These are phyloP conservation scores for Ceratobasidium sp. DNA, from an alignment of 1,284 basidiomycete genomes.

Conservation along the genomic window DNA sequence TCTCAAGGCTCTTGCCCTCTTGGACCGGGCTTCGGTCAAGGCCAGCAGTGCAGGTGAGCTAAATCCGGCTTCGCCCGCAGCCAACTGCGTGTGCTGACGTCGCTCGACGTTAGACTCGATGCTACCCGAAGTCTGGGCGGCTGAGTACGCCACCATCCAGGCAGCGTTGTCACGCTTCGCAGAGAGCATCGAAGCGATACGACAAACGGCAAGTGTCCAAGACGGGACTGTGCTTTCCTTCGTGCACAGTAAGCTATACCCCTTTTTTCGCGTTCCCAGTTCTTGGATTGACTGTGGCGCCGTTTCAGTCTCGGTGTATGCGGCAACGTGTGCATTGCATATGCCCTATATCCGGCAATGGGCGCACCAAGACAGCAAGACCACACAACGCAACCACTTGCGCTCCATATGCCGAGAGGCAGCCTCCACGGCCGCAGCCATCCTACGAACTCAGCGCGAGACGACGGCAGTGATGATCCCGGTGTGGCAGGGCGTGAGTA, in stretches of 20 bases:
- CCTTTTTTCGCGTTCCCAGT: conserved; percentile 1
- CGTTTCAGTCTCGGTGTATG: conserved; percentile 36
- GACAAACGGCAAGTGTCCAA: conserved; percentile 12
- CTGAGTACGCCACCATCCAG: conserved; percentile 25
- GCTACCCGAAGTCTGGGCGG: conserved; percentile 31
- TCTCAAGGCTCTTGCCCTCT: conserved; percentile 29
- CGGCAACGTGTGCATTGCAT: conserved; percentile 37
- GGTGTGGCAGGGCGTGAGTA: conserved; percentile 41
- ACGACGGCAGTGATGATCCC: conserved; percentile 7
- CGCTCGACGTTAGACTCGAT: conserved; percentile 15
- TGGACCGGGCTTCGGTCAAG: conserved; percentile 32
- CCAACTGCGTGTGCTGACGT: not conserved
- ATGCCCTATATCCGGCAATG: conserved; percentile 43
- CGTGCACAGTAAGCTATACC: conserved; percentile 26
- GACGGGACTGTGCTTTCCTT: conserved; percentile 24
- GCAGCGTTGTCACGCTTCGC: conserved; percentile 13
- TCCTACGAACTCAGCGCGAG: conserved; percentile 24
- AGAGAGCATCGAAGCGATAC: not conserved
- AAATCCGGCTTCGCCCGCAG: not conserved
- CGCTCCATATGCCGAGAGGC: conserved; percentile 31
- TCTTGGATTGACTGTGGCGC: not conserved
- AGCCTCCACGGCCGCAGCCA: conserved; percentile 29
- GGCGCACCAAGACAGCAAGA: conserved; percentile 18
- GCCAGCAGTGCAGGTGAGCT: conserved; percentile 35
- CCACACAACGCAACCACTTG: conserved; percentile 16